Percentiles rank a stretch among this genome's conserved stretches.
Evolutionary conservation across 352 stramenopile genomes (phyloP).

Genomic region (Globisporangium perplexum): DNA sequence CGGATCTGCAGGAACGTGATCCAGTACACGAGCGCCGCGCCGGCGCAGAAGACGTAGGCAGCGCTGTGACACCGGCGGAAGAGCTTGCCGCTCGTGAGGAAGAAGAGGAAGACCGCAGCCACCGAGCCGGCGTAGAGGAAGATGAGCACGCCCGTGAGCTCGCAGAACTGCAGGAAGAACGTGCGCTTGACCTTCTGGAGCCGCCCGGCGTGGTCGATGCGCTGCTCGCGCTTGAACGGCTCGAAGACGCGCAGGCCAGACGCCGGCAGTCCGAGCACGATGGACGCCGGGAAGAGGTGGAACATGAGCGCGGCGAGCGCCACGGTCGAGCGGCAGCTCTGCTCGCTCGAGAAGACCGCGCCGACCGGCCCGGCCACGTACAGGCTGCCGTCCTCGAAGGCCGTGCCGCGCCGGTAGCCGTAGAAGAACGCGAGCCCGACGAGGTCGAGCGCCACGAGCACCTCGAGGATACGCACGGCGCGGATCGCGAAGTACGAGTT

Average conservation of each 20-base stretch:
- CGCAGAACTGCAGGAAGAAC: slow-evolving; percentile 68
- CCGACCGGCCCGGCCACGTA: slow-evolving; percentile 41
- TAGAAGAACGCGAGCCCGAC: slow-evolving; percentile 61
- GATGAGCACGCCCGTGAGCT: slow-evolving; percentile 54
- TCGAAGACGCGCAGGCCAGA: slow-evolving; percentile 64
- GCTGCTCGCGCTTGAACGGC: slow-evolving; percentile 26
- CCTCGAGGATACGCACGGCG: slow-evolving; percentile 49
- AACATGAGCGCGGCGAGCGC: slow-evolving; percentile 64
- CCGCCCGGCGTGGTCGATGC: slow-evolving; percentile 41
- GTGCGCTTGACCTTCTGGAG: slow-evolving; percentile 80
- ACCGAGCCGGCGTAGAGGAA: slow-evolving; percentile 31
- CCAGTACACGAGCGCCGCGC: slow-evolving; percentile 46
- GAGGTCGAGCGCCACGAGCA: slow-evolving; percentile 53
- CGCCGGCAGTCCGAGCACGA: slow-evolving; percentile 58
- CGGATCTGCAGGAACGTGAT: slow-evolving; percentile 61
- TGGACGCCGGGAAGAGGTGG: slow-evolving; percentile 53
- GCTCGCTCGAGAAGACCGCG: slow-evolving; percentile 30
- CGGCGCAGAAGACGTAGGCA: slow-evolving; percentile 41
- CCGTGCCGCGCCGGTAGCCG: slow-evolving; percentile 25
- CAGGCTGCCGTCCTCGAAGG: slow-evolving; percentile 26
- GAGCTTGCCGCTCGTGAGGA: slow-evolving; percentile 42
- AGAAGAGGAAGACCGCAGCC: slow-evolving; percentile 18
- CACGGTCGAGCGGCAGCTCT: slow-evolving; percentile 40
- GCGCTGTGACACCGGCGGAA: slow-evolving; percentile 47
- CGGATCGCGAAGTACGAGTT: slow-evolving; percentile 82